Base-by-base conservation (phyloP, 2,329 filamentous ascomycete genomes). In the Pseudopyricularia cyperi region DNA sequence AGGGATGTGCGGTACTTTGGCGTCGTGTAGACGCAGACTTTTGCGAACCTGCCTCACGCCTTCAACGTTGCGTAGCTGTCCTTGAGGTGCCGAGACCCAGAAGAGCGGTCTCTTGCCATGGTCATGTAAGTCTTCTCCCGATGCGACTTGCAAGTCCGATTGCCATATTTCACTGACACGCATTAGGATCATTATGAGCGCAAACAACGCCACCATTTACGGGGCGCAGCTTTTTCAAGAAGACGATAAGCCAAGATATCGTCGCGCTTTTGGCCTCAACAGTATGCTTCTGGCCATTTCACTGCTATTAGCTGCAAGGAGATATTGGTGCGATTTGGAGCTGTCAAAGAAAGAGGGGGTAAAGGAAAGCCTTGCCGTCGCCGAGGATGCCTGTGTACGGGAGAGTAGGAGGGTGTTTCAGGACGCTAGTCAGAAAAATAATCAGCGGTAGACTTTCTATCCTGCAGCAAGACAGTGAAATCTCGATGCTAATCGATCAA, bases 31-130 rank as follows among this genome's bases (percentile, higher is more conserved):
- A 78, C 74, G 0, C 75, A 78, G 57, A 71, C 66, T 0, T 77
- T 78, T 53, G 74, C 72, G 19, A 76, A 73, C 4, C 76, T 77
- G 53, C 71, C 72, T 1, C 75, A 78, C 52, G 75, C 75, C 0
- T 67, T 82, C 22, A 81, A 82, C 58, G 77, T 81, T 49, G 72
- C 76, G 1, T 82, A 77, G 77, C 68, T 81, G 60, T 79, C 76
- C 0, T 64, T 80, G 1, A 70, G 73, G 2, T 78, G 77, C 59
- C 67, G 68, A 0, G 75, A 78, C 50, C 78, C 77, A 0, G 76
- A 81, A 55, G 73, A 80, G 56, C 66, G 77, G 48, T 76, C 77
- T 1, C 66, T 82, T 0, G 75, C 77, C 11, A 81, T 81, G 78
- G 76, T 77, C 7, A 68, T 75, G 72, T 76, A 61, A 19, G 11